Evolutionary conservation across 2,329 filamentous ascomycete species (phyloP).

Genomic region (Fusarium sambucinum): DNA sequence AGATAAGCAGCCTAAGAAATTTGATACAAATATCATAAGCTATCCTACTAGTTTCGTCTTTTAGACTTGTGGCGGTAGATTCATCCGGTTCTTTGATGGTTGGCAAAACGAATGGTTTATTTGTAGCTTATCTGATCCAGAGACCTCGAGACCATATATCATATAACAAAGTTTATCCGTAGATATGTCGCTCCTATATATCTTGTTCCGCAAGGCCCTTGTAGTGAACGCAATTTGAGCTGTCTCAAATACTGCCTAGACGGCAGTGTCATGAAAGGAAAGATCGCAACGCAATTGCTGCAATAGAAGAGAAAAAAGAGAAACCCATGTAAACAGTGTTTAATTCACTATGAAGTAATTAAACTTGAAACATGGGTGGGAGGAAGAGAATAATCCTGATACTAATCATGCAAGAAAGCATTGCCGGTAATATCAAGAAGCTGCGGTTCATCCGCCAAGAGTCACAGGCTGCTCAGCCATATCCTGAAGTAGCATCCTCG

Average conservation of each 20-base stretch:
- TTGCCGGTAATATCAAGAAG: not conserved
- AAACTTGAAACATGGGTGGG: not conserved
- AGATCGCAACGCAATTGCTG: not conserved
- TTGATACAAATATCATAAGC: too few relatives aligned
- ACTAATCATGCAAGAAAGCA: not conserved
- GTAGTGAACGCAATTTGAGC: not conserved
- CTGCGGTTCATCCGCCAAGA: not conserved
- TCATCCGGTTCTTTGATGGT: too few relatives aligned
- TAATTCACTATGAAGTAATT: not conserved
- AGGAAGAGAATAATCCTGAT: not conserved
- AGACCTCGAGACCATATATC: not conserved
- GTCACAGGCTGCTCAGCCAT: not conserved
- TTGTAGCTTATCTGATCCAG: not conserved
- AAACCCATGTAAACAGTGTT: not conserved
- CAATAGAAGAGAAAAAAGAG: slow-evolving; percentile 5
- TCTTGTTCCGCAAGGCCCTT: not conserved
- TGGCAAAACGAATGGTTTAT: not conserved
- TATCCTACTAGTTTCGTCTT: too few relatives aligned
- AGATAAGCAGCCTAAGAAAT: too few relatives aligned
- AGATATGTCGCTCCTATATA: not conserved
- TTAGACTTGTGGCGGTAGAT: too few relatives aligned
- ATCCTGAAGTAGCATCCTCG: not conserved
- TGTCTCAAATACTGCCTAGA: not conserved
- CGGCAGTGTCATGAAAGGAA: not conserved
- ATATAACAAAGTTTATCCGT: not conserved